A percentile compares a stretch with the other conserved stretches of the same genome.
Evolutionary conservation across 768 basidiomycete genomes (phyloP).

Genomic region (Dendrothele bispora): DNA sequence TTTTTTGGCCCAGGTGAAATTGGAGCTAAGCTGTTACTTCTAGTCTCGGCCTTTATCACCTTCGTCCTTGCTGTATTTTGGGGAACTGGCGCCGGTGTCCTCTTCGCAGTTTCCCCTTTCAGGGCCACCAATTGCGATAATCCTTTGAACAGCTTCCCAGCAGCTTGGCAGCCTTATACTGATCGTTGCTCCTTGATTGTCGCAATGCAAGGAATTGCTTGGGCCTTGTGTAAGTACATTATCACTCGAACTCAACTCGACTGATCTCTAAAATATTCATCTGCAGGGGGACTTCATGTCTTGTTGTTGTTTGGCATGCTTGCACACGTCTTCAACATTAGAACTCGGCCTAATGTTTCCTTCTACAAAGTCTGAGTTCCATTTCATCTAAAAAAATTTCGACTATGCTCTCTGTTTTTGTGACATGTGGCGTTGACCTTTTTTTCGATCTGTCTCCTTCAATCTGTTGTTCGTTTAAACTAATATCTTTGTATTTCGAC

Average conservation of each 20-base stretch:
- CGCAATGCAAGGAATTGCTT: conserved; percentile 27
- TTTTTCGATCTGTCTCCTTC: too few relatives aligned
- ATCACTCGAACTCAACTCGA: not conserved
- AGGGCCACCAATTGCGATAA: conserved; percentile 21
- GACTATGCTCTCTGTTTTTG: too few relatives aligned
- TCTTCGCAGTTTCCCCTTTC: conserved; percentile 26
- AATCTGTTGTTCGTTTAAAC: too few relatives aligned
- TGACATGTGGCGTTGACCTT: too few relatives aligned
- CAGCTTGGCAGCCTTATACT: conserved; percentile 23
- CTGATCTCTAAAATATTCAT: not conserved
- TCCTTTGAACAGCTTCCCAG: conserved; percentile 15
- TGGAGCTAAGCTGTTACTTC: not conserved
- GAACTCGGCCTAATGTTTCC: conserved; percentile 22
- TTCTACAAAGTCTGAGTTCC: conserved; percentile 13
- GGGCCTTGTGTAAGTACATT: conserved; percentile 27
- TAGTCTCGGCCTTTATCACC: conserved; percentile 26
- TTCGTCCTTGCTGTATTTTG: conserved; percentile 32
- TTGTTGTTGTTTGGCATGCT: conserved; percentile 26
- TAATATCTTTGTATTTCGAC: too few relatives aligned
- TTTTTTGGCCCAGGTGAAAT: not conserved
- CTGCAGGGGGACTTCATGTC: conserved; percentile 26
- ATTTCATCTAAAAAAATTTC: too few relatives aligned
- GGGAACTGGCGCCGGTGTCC: conserved; percentile 30
- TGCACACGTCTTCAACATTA: conserved; percentile 25
- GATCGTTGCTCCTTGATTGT: conserved; percentile 25